Evolutionary conservation across 441 rosid species (phyloP), one percentile per base, ranked within the genome.

Genomic region (Isatis lusitanica): DNA sequence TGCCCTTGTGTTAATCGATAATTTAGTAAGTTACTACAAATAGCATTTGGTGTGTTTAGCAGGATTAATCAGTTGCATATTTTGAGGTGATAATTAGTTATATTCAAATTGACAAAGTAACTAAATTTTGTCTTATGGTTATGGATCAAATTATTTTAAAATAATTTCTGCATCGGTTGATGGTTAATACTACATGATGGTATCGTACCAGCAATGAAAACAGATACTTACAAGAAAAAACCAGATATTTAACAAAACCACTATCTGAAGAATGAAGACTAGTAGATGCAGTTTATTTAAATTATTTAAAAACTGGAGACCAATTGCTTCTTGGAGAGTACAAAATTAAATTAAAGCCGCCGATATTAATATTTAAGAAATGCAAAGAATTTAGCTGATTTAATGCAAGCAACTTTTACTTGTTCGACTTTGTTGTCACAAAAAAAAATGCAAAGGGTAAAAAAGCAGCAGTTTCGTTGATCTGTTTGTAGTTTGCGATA

Each of bases 391-490:
- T 21, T 21, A 48, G 44, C 36, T 66, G 48, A 30, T 50, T 60
- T 67, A 74, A 31, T 50, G 78, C 73, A 30, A 21, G 24, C 17
- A n/a, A 38, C 35, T 12, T 38, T 21, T 1, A 21, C 24, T 1
- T 21, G 24, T 21, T 21, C 24, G 24, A 2, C 24, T 21, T 21
- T 6, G 0, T 48, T 58, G 51, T 38, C 33, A 36, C 24, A 21
- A 21, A 21, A 33, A 11, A 33, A 65, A 46, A 65, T 56, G 77
- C 78, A 58, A 74, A 47, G 8, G 13, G 17, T 66, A 50, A 31
- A 11, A 11, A 13, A 63, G 28, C 74, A 60, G 33, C n/a, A n/a
- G n/a, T n/a, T n/a, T n/a, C n/a, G n/a, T n/a, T n/a, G n/a, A n/a
- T n/a, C n/a, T n/a, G n/a, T n/a, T n/a, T n/a, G n/a, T n/a, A n/a